Evolutionary conservation across 2,329 filamentous ascomycete species (phyloP), one percentile per base, ranked within the genome.

Genomic region (Botryosphaeria dothidea): DNA sequence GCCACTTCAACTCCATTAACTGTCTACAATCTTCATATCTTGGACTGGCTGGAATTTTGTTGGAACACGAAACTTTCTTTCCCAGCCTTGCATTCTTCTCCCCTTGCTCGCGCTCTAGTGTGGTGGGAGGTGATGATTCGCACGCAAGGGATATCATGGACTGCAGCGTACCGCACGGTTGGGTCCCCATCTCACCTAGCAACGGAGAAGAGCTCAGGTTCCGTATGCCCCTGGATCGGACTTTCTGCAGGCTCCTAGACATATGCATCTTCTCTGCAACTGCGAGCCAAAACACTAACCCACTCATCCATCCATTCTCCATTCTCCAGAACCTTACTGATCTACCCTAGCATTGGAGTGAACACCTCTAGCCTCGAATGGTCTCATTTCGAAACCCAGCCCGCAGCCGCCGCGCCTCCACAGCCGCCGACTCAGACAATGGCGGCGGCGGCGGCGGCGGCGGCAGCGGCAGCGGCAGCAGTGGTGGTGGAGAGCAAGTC

Each of bases 91-190:
- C 54, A 58, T 58, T 58, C 54, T 23, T 58, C 41, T n/a, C 3
- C 56, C 56, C 56, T 60, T 60, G 38, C 56, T 60, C 56, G 8
- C 56, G 56, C 41, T 45, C 17, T 13, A n/a, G 19, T 3, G 29
- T 52, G 49, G 29, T 52, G 54, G n/a, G 25, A 41, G 19, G 11
- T 25, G 34, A 57, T n/a, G 38, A 34, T 23, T 13, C 15, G 4
- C 17, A 48, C 7, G 56, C 56, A 60, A 60, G 56, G 56, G 56
- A 34, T 34, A 25, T 4, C n/a, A 9, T 17, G 27, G 56, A 60
- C 23, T 23, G 56, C 25, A 60, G 13, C 54, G 54, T 58, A 19
- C 54, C 54, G 6, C 36, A 6, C 17, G 2, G 5, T 31, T 13
- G 56, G 56, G 27, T 17, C 27, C 9, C 19, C 52, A 27, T 36